Evolutionary conservation across 768 basidiomycete genomes (phyloP).

Genomic region (Lactarius indigo): DNA sequence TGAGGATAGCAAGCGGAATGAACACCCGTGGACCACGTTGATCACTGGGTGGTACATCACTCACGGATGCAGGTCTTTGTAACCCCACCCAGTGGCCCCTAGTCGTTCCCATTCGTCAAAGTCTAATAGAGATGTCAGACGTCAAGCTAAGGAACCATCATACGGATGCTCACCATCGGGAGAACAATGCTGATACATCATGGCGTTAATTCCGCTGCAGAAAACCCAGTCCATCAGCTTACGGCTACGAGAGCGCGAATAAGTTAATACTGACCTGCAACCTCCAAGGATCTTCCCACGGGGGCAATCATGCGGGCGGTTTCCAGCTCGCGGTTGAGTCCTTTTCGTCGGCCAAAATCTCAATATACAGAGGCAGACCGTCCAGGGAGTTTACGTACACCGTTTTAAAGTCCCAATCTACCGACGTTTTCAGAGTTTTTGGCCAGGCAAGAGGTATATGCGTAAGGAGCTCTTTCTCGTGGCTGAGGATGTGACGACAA

Average conservation of each 20-base stretch:
- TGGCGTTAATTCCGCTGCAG: conserved; percentile 19
- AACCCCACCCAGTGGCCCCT: conserved; percentile 27
- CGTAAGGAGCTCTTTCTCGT: conserved; percentile 15
- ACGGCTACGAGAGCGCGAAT: neutral
- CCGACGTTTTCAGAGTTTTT: conserved; percentile 6
- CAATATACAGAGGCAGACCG: neutral
- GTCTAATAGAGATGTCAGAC: conserved; percentile 10
- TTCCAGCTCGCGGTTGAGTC: conserved; percentile 10
- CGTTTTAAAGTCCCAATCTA: conserved; percentile 22
- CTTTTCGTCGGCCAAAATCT: neutral
- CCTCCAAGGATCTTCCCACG: conserved; percentile 25
- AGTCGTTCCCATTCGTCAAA: conserved; percentile 27
- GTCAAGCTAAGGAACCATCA: neutral
- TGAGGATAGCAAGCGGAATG: neutral
- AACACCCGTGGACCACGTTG: neutral
- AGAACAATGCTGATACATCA: conserved; percentile 24
- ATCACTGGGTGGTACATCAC: neutral
- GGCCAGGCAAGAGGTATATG: conserved; percentile 25
- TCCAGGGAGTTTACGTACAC: conserved; percentile 9
- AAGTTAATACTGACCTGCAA: conserved; percentile 1
- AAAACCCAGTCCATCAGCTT: neutral
- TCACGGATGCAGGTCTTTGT: conserved; percentile 26
- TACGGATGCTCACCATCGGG: conserved; percentile 9
- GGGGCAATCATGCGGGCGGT: conserved; percentile 12
- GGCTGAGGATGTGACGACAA: neutral